Evolutionary conservation across 495 filamentous ascomycete species (phyloP).

Genomic region (Letharia columbiana): DNA sequence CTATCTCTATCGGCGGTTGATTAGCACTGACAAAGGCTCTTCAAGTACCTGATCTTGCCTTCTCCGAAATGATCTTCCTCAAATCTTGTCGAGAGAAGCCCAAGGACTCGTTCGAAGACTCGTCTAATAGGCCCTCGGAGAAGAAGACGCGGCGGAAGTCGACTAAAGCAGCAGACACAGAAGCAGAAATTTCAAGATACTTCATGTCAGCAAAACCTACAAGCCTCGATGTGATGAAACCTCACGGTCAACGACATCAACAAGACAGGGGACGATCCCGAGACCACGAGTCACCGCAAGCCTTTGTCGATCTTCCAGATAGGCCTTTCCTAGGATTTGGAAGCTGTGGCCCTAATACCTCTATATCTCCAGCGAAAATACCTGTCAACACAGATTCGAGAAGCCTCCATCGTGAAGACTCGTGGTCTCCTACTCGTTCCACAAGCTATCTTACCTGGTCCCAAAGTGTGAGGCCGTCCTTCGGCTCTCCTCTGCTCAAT

Average conservation of each 20-base stretch:
- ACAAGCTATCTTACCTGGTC: conserved; percentile 25
- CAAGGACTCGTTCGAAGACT: conserved; percentile 6
- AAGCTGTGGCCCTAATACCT: conserved; percentile 19
- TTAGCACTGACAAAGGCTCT: background rate
- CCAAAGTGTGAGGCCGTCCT: conserved; percentile 9
- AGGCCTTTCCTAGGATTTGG: conserved; percentile 26
- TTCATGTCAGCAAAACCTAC: conserved; percentile 17
- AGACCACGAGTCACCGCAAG: conserved; percentile 7
- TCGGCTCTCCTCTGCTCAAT: background rate
- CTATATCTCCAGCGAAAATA: conserved; percentile 14
- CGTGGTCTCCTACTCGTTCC: conserved; percentile 14
- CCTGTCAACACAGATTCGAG: background rate
- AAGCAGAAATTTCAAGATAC: conserved; percentile 25
- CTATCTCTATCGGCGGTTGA: background rate
- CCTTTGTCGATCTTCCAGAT: conserved; percentile 19
- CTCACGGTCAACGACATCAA: background rate
- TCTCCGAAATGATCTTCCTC: conserved; percentile 61
- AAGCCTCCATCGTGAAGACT: background rate
- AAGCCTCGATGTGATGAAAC: background rate
- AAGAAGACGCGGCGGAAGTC: conserved; percentile 15
- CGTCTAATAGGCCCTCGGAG: background rate
- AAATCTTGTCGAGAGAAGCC: conserved; percentile 29
- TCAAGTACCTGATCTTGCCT: conserved; percentile 55
- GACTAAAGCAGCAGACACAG: conserved; percentile 18
- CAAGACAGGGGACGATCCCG: conserved; percentile 1